Evolutionary conservation across 202 grass and related monocot genomes (phyloP).

Genomic region (Saccharum hybrid): DNA sequence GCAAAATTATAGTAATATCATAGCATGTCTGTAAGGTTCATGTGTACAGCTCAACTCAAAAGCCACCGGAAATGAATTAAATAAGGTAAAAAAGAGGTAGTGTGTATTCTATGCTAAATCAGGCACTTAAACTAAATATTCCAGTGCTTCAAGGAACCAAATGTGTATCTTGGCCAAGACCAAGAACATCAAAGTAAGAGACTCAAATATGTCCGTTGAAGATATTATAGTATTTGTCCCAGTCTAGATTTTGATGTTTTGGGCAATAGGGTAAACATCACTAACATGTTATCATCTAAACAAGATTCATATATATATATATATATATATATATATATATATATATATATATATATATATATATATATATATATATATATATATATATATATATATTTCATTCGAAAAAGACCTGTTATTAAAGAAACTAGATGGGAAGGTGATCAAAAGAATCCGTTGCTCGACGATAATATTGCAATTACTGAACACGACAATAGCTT

Average conservation of each 20-base stretch:
- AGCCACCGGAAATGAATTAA: neutral
- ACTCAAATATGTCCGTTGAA: neutral
- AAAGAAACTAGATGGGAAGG: neutral
- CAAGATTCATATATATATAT: neutral
- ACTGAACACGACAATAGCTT: constrained; percentile 40
- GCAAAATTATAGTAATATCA: constrained; percentile 1
- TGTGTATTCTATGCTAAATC: neutral
- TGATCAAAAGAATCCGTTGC: neutral
- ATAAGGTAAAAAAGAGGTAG: neutral
- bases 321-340: too few species aligned
- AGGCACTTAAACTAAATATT: too few species aligned
- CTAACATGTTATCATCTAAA: neutral
- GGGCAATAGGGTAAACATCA: neutral
- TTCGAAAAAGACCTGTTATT: neutral
- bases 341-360: too few species aligned
- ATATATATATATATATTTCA: neutral
- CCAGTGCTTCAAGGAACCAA: too few species aligned
- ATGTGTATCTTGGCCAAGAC: neutral
- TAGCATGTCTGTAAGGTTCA: neutral
- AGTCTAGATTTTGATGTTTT: neutral
- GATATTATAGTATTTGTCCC: neutral
- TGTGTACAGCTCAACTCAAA: constrained; percentile 7
- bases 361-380: too few species aligned
- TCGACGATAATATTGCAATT: neutral
- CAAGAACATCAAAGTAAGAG: constrained; percentile 7